Base-by-base conservation (phyloP, 139 green algal species). In the Pleodorina starrii region DNA sequence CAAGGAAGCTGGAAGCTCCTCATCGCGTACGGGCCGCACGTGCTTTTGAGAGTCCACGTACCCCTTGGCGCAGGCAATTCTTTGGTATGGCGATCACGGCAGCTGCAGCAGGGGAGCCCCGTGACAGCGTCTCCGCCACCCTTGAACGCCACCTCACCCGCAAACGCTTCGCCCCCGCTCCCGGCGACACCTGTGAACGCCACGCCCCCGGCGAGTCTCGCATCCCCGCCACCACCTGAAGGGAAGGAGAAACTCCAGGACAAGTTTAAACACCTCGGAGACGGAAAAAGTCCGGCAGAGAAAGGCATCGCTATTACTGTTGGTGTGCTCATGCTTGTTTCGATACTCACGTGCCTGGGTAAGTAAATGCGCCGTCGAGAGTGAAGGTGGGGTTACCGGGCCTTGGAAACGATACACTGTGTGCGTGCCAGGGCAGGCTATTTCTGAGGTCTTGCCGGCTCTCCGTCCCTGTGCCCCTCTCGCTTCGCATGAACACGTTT, bases 331-430 rank as follows among this genome's bases (percentile, higher is more conserved):
- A 89, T 89, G 84, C 48, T 89, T 35, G 48, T 89, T 2, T 35
- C 21, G 50, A 89, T 89, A 1, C 14, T 89, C 3, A 89, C 84
- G 21, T 89, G 84, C 46, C 48, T 89, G 10, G 42, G 81, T 87
- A 29, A 57, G 79, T 68, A 14, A 10, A 38, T n/a, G n/a, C n/a
- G n/a, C n/a, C n/a, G n/a, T n/a, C n/a, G n/a, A n/a, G n/a, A n/a
- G n/a, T n/a, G n/a, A n/a, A n/a, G n/a, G n/a, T n/a, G n/a, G n/a
- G n/a, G n/a, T n/a, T n/a, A n/a, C n/a, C n/a, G n/a, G n/a, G n/a
- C n/a, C n/a, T n/a, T n/a, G n/a, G n/a, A n/a, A n/a, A n/a, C n/a
- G n/a, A n/a, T n/a, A n/a, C n/a, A n/a, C n/a, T n/a, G n/a, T n/a
- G n/a, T n/a, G n/a, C n/a, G n/a, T n/a, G n/a, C n/a, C n/a, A n/a